phyloP scores from a whole-genome alignment of 495 filamentous ascomycete genomes.

The Glarea lozoyensis region DNA sequence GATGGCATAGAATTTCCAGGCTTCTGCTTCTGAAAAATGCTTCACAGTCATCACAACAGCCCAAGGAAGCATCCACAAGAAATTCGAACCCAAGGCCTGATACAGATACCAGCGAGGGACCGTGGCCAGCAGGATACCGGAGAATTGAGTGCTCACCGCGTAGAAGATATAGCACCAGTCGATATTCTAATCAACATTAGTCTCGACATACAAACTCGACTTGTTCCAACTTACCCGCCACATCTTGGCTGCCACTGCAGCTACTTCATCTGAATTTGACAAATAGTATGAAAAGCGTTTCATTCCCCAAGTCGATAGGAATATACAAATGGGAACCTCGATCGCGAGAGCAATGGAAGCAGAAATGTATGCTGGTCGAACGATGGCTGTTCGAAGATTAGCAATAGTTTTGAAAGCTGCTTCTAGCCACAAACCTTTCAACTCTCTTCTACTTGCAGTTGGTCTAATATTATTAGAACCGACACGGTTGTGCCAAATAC shows the following conservation, averaged over 20 bases:
- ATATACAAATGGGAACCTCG: constrained; percentile 55
- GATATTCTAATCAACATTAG: constrained; percentile 30
- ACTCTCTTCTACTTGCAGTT: constrained; percentile 26
- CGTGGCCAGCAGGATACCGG: constrained; percentile 56
- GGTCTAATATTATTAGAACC: constrained; percentile 29
- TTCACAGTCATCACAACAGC: constrained; percentile 49
- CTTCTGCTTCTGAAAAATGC: constrained; percentile 38
- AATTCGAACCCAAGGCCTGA: constrained; percentile 54
- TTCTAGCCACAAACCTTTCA: constrained; percentile 22
- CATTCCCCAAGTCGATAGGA: constrained; percentile 50
- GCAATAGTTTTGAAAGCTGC: neutral
- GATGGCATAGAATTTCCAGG: constrained; percentile 59
- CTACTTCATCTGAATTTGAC: constrained; percentile 43
- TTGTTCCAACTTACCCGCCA: constrained; percentile 47
- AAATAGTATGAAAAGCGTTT: constrained; percentile 52
- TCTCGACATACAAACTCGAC: neutral
- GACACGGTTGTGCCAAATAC: constrained; percentile 39
- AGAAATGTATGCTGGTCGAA: constrained; percentile 46
- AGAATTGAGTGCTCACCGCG: constrained; percentile 53
- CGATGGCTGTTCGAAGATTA: constrained; percentile 29
- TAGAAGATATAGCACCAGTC: constrained; percentile 77
- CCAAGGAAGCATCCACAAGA: constrained; percentile 64
- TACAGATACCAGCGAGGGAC: constrained; percentile 58
- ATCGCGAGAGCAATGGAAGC: constrained; percentile 39
- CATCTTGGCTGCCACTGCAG: constrained; percentile 56